A percentile compares a stretch with the other conserved stretches of the same genome.
phyloP scores from a whole-genome alignment of 1,139 yeast genomes.

The Hansenula lynferdii region DNA sequence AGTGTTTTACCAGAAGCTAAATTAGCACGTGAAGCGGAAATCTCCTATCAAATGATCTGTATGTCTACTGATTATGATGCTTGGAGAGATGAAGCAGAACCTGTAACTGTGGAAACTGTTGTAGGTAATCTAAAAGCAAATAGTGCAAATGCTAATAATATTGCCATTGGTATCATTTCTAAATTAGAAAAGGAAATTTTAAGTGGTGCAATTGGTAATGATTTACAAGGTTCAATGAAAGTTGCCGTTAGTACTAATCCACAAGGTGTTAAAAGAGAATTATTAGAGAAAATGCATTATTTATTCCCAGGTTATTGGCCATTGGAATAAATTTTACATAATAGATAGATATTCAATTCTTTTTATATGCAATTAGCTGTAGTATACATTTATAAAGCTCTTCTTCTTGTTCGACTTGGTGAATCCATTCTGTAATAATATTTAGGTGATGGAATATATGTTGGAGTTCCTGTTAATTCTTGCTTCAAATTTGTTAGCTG shows the following conservation, averaged over 20 bases:
- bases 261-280: constrained; percentile 67
- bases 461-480: too few species aligned
- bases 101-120: constrained; percentile 95
- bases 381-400: not conserved
- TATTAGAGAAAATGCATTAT: constrained; percentile 75
- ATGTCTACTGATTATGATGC: constrained; percentile 99
- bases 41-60: constrained; percentile 95
- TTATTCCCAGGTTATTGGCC: constrained; percentile 94
- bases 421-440: constrained; percentile 38
- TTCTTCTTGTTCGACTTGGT: constrained; percentile 32
- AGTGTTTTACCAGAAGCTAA: constrained; percentile 94
- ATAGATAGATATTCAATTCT: too few species aligned
- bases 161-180: constrained; percentile 67
- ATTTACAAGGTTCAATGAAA: constrained; percentile 73
- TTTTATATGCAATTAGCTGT: not conserved
- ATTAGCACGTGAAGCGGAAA: constrained; percentile 95
- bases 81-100: constrained; percentile 93
- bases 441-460: constrained; percentile 37
- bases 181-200: constrained; percentile 59
- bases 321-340: constrained; percentile 17
- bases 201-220: constrained; percentile 61
- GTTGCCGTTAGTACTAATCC: constrained; percentile 76
- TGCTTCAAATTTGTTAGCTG: constrained; percentile 6
- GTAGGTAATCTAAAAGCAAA: constrained; percentile 88
- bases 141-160: constrained; percentile 74